A percentile compares a stretch with the other conserved stretches of the same genome.
phyloP scores from a whole-genome alignment of 2,329 filamentous ascomycete genomes.

The Bisporella sp. region DNA sequence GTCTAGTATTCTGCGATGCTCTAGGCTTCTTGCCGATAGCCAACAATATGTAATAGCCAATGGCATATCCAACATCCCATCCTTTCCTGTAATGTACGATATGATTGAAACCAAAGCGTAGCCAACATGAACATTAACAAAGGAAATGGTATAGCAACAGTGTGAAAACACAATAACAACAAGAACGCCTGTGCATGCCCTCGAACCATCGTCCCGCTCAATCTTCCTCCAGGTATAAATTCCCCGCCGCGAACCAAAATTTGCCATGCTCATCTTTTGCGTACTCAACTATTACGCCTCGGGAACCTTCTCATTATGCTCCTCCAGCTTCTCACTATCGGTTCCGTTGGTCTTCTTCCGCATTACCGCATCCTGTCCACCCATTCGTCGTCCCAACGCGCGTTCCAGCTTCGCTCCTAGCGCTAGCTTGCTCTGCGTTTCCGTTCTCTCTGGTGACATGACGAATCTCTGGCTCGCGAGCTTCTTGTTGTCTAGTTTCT shows the following conservation, averaged over 20 bases:
- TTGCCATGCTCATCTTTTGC: too few species aligned
- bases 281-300: not conserved
- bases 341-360: slow-evolving; percentile 26
- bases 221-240: too few species aligned
- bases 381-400: slow-evolving; percentile 62
- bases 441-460: slow-evolving; percentile 57
- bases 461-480: slow-evolving; percentile 61
- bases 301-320: not conserved
- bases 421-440: slow-evolving; percentile 63
- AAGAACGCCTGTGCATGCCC: not conserved
- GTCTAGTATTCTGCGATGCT: too few species aligned
- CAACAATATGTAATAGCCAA: too few species aligned
- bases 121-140: not conserved
- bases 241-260: too few species aligned
- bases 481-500: slow-evolving; percentile 64
- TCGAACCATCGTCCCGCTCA: too few species aligned
- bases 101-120: too few species aligned
- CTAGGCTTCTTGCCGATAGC: too few species aligned
- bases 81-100: too few species aligned
- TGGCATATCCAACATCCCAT: too few species aligned
- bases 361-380: slow-evolving; percentile 63
- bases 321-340: slow-evolving; percentile 1
- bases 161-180: slow-evolving; percentile 1
- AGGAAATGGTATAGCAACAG: slow-evolving; percentile 5
- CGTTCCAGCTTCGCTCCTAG: slow-evolving; percentile 69